Conservation (phyloP, 129 eudicot genomes). For the Gnaphalium uliginosum region DNA sequence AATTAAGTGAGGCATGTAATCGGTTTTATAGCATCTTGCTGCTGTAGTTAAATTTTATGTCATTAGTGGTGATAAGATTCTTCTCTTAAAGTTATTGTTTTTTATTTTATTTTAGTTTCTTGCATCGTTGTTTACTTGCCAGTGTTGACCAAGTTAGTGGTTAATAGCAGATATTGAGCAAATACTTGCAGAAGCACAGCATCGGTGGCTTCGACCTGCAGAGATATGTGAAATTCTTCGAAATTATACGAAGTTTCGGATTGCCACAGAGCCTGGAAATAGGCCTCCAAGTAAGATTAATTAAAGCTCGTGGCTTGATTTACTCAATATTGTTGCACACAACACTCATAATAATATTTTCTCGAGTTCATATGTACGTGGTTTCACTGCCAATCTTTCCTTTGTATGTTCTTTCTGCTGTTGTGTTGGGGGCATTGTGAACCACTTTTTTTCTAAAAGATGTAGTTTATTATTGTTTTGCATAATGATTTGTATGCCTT, state of each 20-base stretch:
- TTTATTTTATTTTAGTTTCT: background rate
- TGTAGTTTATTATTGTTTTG: background rate
- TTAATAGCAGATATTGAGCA: constrained; percentile 75
- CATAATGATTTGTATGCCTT: constrained; percentile 7
- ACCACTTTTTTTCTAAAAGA: background rate
- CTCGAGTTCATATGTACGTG: background rate
- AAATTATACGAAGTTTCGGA: constrained; percentile 61
- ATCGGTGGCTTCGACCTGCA: constrained; percentile 95
- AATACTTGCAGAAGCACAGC: constrained; percentile 83
- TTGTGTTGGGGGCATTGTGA: background rate
- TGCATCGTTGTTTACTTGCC: constrained; percentile 16
- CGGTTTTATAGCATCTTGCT: constrained; percentile 15
- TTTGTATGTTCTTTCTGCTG: background rate
- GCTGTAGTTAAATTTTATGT: constrained; percentile 1
- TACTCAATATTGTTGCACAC: background rate
- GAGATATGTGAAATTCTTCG: constrained; percentile 93
- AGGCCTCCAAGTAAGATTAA: constrained; percentile 74
- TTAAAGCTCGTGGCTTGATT: background rate
- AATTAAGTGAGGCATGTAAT: background rate
- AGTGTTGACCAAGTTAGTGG: constrained; percentile 26
- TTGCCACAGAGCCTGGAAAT: constrained; percentile 87
- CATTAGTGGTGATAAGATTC: constrained; percentile 15
- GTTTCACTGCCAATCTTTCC: background rate
- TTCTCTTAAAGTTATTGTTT: background rate
- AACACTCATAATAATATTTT: background rate